Conservation (phyloP, 345 rosid genomes). For the Euphorbia lathyris region DNA sequence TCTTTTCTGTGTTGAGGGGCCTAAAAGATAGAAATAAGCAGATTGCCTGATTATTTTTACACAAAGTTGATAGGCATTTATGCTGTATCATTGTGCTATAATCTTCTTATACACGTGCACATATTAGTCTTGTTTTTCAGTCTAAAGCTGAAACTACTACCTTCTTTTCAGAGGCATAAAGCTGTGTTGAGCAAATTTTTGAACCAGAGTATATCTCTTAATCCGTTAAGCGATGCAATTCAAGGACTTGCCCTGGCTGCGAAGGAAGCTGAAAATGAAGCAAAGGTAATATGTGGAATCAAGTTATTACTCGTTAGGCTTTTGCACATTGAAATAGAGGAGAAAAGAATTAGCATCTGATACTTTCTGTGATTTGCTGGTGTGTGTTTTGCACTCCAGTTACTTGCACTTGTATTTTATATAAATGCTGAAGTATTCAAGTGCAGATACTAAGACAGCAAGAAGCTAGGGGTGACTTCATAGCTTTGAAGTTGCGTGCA, state of each 20-base stretch:
- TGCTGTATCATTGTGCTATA: not conserved
- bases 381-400: not conserved
- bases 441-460: constrained; percentile 49
- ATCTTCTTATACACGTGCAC: too few species aligned
- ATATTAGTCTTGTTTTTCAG: too few species aligned
- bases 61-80: not conserved
- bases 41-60: not conserved
- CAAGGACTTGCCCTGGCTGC: constrained; percentile 58
- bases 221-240: constrained; percentile 55
- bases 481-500: constrained; percentile 43
- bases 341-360: not conserved
- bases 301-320: not conserved
- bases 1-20: not conserved
- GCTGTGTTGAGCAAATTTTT: constrained; percentile 47
- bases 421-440: constrained; percentile 4
- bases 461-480: constrained; percentile 24
- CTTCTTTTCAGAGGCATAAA: constrained; percentile 43
- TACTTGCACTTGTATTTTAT: not conserved
- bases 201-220: constrained; percentile 41
- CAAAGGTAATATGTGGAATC: constrained; percentile 40
- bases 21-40: not conserved
- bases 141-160: not conserved
- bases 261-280: constrained; percentile 51
- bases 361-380: not conserved
- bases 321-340: not conserved